Percentiles rank a stretch among this genome's conserved stretches.
Evolutionary conservation across 2,329 filamentous ascomycete species (phyloP).

Genomic region (Aspergillus felis): DNA sequence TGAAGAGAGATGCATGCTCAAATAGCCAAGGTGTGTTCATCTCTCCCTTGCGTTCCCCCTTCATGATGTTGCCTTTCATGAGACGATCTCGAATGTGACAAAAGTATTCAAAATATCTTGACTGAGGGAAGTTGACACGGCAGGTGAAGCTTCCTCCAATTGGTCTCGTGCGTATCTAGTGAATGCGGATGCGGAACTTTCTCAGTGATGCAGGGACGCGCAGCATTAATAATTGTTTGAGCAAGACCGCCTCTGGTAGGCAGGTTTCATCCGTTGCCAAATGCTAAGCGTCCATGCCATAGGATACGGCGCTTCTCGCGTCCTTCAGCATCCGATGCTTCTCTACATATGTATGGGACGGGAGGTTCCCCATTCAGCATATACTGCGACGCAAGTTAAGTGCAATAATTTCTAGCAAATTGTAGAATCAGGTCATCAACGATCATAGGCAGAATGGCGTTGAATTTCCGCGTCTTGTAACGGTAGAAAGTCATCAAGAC

Average conservation of each 20-base stretch:
- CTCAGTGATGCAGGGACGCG: neutral
- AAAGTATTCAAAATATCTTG: neutral
- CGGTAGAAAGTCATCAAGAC: neutral
- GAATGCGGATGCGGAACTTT: neutral
- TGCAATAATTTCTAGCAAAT: neutral
- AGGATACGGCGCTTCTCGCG: neutral
- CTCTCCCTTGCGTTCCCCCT: neutral
- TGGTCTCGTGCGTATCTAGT: neutral
- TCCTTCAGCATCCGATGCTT: neutral
- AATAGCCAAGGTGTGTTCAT: neutral
- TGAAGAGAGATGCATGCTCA: neutral
- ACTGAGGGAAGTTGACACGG: neutral
- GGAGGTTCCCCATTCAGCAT: no score
- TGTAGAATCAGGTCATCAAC: neutral
- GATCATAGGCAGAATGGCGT: neutral
- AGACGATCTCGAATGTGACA: neutral
- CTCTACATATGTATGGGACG: neutral
- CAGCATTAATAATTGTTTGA: neutral
- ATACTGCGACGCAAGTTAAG: neutral
- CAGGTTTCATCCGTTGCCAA: neutral
- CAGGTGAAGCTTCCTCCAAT: neutral
- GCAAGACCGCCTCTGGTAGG: neutral
- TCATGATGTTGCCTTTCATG: neutral
- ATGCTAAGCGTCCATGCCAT: neutral
- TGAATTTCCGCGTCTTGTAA: neutral